Evolutionary conservation across 768 basidiomycete genomes (phyloP), one percentile per base, ranked within the genome.

Genomic region (Paxillus involutus): DNA sequence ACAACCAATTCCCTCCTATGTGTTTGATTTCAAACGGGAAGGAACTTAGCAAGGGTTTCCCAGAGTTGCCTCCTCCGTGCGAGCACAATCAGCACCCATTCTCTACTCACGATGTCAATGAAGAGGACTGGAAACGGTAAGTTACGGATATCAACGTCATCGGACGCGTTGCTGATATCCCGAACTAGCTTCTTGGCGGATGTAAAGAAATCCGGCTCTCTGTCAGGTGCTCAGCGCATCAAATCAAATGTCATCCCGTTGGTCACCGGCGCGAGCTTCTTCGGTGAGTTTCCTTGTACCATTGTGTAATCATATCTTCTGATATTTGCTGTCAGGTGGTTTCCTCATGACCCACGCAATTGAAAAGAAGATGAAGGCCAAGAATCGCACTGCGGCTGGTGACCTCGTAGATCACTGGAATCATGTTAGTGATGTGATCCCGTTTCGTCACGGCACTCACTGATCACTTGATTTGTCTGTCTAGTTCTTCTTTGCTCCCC

Each of bases 401-500:
- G 69, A 79, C 17, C 49, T 78, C 1, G 63, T 83, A 14, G 76
- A 78, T 48, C 65, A 68, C 49, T 83, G 81, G 81, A 83, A 83
- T 53, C 72, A 78, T 39, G 81, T 81, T 19, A 4, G 66, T 64
- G n/a, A n/a, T 5, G 33, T 42, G 21, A 14, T 33, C 35, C 16
- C 19, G 12, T 35, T 3, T 44, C 14, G 13, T 32, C 16, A 12
- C 14, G 33, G 17, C 24, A 21, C 24, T 4, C 32, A 21, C 37
- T 44, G 16, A 44, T 26, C 19, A 1, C 17, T 4, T 17, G 12
- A n/a, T 40, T 8, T 12, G 26, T 10, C 35, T 44, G 16, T 16
- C 44, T 43, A 81, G 80, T 70, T 74, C 65, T 81, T 80, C 69
- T 81, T 81, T 52, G 71, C 73, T 41, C 76, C 74, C 12, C 74